Evolutionary conservation across 495 filamentous ascomycete species (phyloP), one percentile per base, ranked within the genome.

Genomic region (Aspergillus sparsus): DNA sequence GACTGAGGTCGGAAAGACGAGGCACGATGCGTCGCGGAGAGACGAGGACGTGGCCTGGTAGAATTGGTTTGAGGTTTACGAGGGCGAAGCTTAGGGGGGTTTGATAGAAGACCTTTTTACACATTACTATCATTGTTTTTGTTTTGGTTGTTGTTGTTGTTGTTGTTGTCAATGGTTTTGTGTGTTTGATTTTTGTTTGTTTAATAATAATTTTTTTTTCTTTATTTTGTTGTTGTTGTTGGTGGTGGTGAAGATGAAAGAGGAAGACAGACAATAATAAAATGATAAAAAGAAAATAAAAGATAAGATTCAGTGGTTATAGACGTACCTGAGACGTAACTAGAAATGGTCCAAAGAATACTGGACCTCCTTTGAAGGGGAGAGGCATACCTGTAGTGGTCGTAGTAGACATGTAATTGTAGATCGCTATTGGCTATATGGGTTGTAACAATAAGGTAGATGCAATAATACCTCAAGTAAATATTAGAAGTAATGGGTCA

Each of bases 1-100:
- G 61, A 0, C 85, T 85, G 34, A 98, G 86, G 72, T 96, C 89
- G 37, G 85, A 81, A 36, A 97, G 78, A 47, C 91, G 89, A 39
- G 83, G 80, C 65, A 90, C 89, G 15, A 82, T 73, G 34, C 82
- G 82, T 4, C 73, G 77, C 10, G 81, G 78, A 39, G 74, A 81
- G 57, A 98, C 82, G 31, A 98, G 89, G 56, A 98, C 88, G 76
- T 98, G 94, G 49, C 94, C 94, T 0, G 94, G 92, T 1, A 98
- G 83, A 15, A 98, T 84, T 11, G 94, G 94, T 73, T 96, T 97
- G 66, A 97, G 84, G 79, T 97, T 97, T 21, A 97, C 92, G 53
- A 97, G 83, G 59, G 89, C 89, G 79, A 90, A 94, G 70, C 86
- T 86, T 66, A 86, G 80, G 11, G 87, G 79, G 10, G 93, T 96